phyloP scores from a whole-genome alignment of 2,329 filamentous ascomycete species.

The Trichoderma hamatum region DNA sequence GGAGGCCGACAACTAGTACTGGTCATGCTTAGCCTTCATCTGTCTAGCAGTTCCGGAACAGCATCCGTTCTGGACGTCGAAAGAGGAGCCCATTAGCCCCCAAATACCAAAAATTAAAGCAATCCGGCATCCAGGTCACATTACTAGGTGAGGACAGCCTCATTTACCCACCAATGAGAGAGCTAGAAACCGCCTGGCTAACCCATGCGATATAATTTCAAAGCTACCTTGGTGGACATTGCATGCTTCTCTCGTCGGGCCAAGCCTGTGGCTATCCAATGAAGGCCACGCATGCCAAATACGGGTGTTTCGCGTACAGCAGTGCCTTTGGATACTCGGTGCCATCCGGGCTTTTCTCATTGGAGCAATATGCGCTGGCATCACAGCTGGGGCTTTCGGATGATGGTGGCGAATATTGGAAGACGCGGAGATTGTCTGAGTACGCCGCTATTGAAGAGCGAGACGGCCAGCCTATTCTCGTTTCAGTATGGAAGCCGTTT shows the following conservation, averaged over 20 bases:
- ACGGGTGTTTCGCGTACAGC: constrained; percentile 78
- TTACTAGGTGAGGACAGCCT: constrained; percentile 53
- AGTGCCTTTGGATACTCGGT: constrained; percentile 77
- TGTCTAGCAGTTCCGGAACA: constrained; percentile 68
- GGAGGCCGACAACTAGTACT: constrained; percentile 55
- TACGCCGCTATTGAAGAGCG: constrained; percentile 64
- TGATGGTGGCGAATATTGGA: constrained; percentile 67
- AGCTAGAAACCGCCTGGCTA: background rate
- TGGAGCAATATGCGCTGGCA: constrained; percentile 40
- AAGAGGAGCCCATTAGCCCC: constrained; percentile 62
- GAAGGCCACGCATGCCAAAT: constrained; percentile 80
- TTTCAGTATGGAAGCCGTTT: constrained; percentile 73
- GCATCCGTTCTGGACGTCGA: constrained; percentile 75
- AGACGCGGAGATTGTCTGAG: constrained; percentile 69
- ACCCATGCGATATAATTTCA: background rate
- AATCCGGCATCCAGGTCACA: constrained; percentile 71
- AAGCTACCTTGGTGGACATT: constrained; percentile 61
- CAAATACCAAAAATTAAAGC: constrained; percentile 62
- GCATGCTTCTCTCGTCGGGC: constrained; percentile 57
- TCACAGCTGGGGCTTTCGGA: constrained; percentile 74
- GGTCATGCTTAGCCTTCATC: constrained; percentile 78
- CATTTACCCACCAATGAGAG: constrained; percentile 11
- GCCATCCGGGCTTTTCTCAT: constrained; percentile 72
- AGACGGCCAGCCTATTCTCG: constrained; percentile 60
- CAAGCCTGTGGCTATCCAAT: constrained; percentile 83